Conservation (phyloP, 768 basidiomycete species). For the Pluteus cervinus region DNA sequence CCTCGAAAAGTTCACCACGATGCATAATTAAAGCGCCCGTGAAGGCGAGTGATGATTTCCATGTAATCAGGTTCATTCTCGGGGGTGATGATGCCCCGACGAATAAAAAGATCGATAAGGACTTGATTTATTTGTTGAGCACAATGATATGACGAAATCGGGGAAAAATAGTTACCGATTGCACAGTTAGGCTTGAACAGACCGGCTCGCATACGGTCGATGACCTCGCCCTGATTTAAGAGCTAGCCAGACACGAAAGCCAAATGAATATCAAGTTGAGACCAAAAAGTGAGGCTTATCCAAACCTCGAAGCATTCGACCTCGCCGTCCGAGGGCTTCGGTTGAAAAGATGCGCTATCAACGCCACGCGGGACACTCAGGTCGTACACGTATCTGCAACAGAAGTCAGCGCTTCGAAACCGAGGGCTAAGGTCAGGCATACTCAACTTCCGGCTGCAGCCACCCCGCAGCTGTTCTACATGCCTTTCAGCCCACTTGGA, state of each 20-base stretch:
- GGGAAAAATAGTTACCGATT: conserved; percentile 44
- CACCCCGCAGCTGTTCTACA: conserved; percentile 60
- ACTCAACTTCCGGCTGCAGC: conserved; percentile 84
- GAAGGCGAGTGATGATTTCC: conserved; percentile 72
- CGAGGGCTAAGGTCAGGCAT: not conserved
- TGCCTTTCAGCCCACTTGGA: not conserved
- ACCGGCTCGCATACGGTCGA: conserved; percentile 55
- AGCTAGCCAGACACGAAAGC: conserved; percentile 38
- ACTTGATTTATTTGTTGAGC: conserved; percentile 40
- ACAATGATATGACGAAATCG: not conserved
- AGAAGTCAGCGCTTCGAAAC: conserved; percentile 4
- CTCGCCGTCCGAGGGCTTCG: conserved; percentile 83
- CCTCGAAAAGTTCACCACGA: conserved; percentile 41
- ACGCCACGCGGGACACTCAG: conserved; percentile 54
- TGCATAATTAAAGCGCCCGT: conserved; percentile 63
- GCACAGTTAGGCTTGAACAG: conserved; percentile 94
- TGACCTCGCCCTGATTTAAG: conserved; percentile 54
- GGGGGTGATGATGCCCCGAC: conserved; percentile 79
- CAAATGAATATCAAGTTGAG: not conserved
- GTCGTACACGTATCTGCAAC: conserved; percentile 75
- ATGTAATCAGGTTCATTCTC: conserved; percentile 83
- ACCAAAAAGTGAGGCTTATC: not conserved
- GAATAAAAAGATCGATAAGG: conserved; percentile 83
- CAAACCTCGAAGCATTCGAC: conserved; percentile 87
- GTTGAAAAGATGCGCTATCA: conserved; percentile 47